Evolutionary conservation across 148 eudicot species (phyloP).

Genomic region (Nepenthes gracilis): DNA sequence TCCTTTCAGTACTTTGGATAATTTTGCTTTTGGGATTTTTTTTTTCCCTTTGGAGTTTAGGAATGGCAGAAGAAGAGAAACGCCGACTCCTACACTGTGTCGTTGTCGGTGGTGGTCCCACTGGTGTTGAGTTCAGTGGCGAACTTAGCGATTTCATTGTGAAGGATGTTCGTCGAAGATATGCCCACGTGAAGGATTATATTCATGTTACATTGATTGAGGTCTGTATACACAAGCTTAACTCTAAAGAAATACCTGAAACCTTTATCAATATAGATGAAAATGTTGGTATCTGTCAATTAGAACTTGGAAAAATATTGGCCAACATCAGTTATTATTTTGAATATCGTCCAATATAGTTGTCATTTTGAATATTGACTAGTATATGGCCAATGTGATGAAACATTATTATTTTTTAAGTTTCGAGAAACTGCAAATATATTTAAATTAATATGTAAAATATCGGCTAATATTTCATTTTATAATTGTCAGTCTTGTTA

Average conservation of each 20-base stretch:
- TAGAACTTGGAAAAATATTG: no score
- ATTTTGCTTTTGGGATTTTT: neutral
- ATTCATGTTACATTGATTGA: conserved; percentile 85
- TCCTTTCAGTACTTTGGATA: neutral
- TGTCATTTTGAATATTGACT: no score
- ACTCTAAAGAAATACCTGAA: neutral
- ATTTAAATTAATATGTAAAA: no score
- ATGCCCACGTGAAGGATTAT: conserved; percentile 80
- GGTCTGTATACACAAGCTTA: conserved; percentile 24
- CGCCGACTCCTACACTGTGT: conserved; percentile 78
- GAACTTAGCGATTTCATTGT: conserved; percentile 93
- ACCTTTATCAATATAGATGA: no score
- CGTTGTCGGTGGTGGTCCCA: conserved; percentile 98
- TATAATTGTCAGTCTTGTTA: no score
- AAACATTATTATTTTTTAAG: no score
- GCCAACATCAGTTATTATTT: no score
- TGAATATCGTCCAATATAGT: no score
- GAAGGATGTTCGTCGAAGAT: conserved; percentile 81
- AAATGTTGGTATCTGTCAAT: no score
- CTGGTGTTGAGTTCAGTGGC: conserved; percentile 97
- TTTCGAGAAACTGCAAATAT: no score
- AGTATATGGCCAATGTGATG: no score
- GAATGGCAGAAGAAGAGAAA: conserved; percentile 77
- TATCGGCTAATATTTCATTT: no score
- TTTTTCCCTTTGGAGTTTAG: conserved; percentile 20